A percentile compares a stretch with the other conserved stretches of the same genome.
Evolutionary conservation across 164 flowering plant species (phyloP).

Genomic region (Kingdonia uniflora): DNA sequence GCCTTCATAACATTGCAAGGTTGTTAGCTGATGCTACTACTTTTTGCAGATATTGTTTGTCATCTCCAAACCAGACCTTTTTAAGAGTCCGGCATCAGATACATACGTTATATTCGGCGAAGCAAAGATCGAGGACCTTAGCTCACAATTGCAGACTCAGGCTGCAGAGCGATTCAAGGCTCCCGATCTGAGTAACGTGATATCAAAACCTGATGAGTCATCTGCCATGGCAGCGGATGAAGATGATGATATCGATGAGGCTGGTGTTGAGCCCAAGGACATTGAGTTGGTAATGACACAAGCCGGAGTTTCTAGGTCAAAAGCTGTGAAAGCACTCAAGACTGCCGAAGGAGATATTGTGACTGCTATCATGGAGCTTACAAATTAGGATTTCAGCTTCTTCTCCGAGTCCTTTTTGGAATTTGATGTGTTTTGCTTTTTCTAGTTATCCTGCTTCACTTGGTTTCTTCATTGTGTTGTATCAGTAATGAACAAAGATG

Average conservation of each 20-base stretch:
- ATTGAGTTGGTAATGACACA: slow-evolving; percentile 33
- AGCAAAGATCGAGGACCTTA: slow-evolving; percentile 35
- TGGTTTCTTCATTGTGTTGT: no score
- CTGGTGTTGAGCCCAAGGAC: slow-evolving; percentile 30
- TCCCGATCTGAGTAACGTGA: slow-evolving; percentile 25
- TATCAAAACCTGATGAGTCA: slow-evolving; percentile 23
- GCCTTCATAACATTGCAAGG: no score
- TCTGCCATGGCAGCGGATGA: slow-evolving; percentile 24
- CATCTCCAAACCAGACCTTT: slow-evolving; percentile 33
- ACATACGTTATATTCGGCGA: slow-evolving; percentile 28
- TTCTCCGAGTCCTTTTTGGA: no score
- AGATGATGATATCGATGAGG: slow-evolving; percentile 29
- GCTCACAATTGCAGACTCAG: slow-evolving; percentile 32
- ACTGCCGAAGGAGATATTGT: slow-evolving; percentile 30
- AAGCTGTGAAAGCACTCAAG: slow-evolving; percentile 32
- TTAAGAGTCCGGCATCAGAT: slow-evolving; percentile 30
- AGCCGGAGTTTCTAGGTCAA: slow-evolving; percentile 30
- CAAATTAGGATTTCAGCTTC: slow-evolving; percentile 3
- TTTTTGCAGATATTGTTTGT: slow-evolving; percentile 25
- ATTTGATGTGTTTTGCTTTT: no score
- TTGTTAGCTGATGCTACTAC: no score
- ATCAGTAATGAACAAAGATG: no score
- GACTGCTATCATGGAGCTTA: slow-evolving; percentile 31
- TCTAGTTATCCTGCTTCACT: no score
- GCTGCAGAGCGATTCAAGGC: slow-evolving; percentile 34